A percentile compares a stretch with the other conserved stretches of the same genome.
phyloP scores from a whole-genome alignment of 164 flowering plant species.

The Sextonia rubra region DNA sequence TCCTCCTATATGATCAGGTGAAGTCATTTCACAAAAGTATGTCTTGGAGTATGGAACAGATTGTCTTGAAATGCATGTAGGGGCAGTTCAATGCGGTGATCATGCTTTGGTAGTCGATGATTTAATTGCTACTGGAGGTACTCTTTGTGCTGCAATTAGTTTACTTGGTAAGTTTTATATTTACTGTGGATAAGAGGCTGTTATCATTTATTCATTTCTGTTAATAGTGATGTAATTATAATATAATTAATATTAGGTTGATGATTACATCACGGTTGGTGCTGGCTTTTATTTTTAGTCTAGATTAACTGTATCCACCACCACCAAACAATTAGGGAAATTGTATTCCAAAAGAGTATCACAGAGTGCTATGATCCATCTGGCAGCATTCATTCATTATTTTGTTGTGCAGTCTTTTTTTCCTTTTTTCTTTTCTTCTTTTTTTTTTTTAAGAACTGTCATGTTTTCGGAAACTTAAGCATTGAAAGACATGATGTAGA shows the following conservation, averaged over 20 bases:
- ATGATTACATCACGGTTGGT: neutral
- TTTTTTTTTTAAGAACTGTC: too few species aligned
- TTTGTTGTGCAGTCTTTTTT: too few species aligned
- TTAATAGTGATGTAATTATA: neutral
- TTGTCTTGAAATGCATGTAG: constrained; percentile 93
- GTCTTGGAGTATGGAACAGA: constrained; percentile 90
- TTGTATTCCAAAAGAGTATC: too few species aligned
- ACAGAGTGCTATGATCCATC: too few species aligned
- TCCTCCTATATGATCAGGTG: constrained; percentile 44
- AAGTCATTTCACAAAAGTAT: constrained; percentile 80
- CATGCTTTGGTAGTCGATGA: constrained; percentile 93
- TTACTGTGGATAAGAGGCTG: neutral
- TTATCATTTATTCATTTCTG: neutral
- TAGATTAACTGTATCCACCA: too few species aligned
- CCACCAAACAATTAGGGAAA: too few species aligned
- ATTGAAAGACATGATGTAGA: too few species aligned
- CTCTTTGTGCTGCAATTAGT: constrained; percentile 86
- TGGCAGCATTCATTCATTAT: too few species aligned
- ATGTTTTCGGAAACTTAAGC: too few species aligned
- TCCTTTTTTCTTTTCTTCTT: too few species aligned
- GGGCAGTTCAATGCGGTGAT: constrained; percentile 77
- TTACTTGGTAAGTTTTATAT: constrained; percentile 40
- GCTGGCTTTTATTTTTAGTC: too few species aligned
- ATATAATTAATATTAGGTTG: neutral
- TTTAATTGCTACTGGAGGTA: constrained; percentile 90